Evolutionary conservation across 2,329 filamentous ascomycete species (phyloP), one percentile per base, ranked within the genome.

Genomic region (Ramularia endophylla): DNA sequence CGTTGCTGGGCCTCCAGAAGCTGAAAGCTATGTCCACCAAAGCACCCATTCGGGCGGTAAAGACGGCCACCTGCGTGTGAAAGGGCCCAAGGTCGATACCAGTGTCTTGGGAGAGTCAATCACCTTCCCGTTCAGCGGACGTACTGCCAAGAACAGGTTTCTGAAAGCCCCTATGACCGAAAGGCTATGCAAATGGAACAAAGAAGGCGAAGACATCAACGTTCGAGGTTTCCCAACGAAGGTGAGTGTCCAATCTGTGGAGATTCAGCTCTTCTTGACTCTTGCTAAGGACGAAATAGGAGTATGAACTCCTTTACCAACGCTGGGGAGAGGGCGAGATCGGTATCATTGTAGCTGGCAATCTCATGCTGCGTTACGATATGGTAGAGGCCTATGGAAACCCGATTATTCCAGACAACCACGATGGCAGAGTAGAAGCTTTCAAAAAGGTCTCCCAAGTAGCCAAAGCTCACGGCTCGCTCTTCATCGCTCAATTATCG

Each of bases 141-240:
- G 52, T 12, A 55, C 44, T 13, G 56, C 57, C 2, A 49, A 45
- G 35, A 60, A 61, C 25, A 41, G 57, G 8, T 59, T 60, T 33
- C 43, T 59, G 16, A 60, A 61, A 43, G 57, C 50, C 5, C 51
- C 56, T 13, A 59, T 61, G 58, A 61, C 56, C 3, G 56, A 61
- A 40, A 51, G 57, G 3, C 47, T 60, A 5, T 60, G 51, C 40
- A 42, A 41, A 12, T 60, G 57, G 56, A 55, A 54, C 43, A 43
- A 33, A 13, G 49, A 50, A 8, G 38, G 36, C 30, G 48, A 56
- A 22, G 41, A 52, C 19, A 51, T 58, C 20, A 44, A 37, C 15
- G 41, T 47, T 17, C 53, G 58, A 18, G 57, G 58, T n/a, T 49
- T 50, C 27, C 58, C 58, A 1, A 44, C 52, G 2, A 39, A 52